These are phyloP conservation scores for Fusarium nisikadoi DNA, from an alignment of 2,329 filamentous ascomycete species.

Conservation along the genomic window DNA sequence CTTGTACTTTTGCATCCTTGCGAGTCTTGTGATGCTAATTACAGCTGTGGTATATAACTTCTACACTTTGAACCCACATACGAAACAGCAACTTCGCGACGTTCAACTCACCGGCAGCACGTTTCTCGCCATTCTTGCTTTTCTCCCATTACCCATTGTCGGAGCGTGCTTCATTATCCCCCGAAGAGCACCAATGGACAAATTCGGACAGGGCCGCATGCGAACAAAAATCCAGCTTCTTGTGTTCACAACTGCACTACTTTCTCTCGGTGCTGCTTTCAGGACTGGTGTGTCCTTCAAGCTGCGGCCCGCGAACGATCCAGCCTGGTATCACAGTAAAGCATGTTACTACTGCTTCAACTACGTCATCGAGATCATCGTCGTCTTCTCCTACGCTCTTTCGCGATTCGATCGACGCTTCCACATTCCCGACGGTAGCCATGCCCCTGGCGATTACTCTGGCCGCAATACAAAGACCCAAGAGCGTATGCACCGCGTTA, in stretches of 20 bases:
- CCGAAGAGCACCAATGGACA: slow-evolving; percentile 58
- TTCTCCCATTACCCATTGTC: slow-evolving; percentile 69
- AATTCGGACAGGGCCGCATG: slow-evolving; percentile 71
- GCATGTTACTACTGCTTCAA: slow-evolving; percentile 84
- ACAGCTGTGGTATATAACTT: slow-evolving; percentile 70
- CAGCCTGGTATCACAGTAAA: slow-evolving; percentile 77
- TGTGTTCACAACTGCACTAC: slow-evolving; percentile 65
- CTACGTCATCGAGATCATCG: slow-evolving; percentile 77
- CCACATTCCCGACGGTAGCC: slow-evolving; percentile 76
- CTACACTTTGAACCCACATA: slow-evolving; percentile 69
- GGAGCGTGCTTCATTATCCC: slow-evolving; percentile 62
- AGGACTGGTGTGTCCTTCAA: slow-evolving; percentile 69
- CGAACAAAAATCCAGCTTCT: slow-evolving; percentile 74
- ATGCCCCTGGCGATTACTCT: slow-evolving; percentile 64
- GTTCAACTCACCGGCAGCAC: slow-evolving; percentile 75
- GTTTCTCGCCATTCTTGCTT: slow-evolving; percentile 67
- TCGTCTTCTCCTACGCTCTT: slow-evolving; percentile 74
- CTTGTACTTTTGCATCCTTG: slow-evolving; percentile 67
- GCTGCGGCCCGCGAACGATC: slow-evolving; percentile 59
- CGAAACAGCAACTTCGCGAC: slow-evolving; percentile 63
- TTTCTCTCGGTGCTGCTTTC: slow-evolving; percentile 77
- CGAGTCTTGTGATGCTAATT: slow-evolving; percentile 74
- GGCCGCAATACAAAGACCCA: slow-evolving; percentile 24
- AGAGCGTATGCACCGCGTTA: slow-evolving; percentile 30
- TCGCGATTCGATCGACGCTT: slow-evolving; percentile 80